A percentile compares a stretch with the other conserved stretches of the same genome.
These are phyloP conservation scores for Vanrija sp. DNA, from an alignment of 1,284 basidiomycete species.

Conservation along the genomic window DNA sequence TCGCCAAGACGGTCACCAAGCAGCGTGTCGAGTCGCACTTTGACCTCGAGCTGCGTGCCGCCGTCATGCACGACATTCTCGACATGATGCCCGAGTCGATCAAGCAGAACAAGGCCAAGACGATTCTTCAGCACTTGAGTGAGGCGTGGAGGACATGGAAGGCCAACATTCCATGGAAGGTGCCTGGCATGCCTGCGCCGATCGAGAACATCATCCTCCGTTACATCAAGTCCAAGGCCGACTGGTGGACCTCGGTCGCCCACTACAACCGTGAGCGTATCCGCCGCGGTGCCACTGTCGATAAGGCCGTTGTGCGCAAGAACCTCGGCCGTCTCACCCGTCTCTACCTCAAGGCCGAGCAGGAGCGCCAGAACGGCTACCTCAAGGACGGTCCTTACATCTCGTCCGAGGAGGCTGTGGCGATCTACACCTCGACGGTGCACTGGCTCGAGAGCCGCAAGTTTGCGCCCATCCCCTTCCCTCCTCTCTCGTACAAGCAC, in stretches of 20 bases:
- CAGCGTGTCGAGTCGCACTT: constrained; percentile 99
- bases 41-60: constrained; percentile 93
- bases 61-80: constrained; percentile 99
- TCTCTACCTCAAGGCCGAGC: constrained; percentile 94
- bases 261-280: constrained; percentile 58
- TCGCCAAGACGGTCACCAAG: constrained; percentile 95
- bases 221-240: constrained; percentile 99
- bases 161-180: constrained; percentile 74
- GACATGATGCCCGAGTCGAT: constrained; percentile 97
- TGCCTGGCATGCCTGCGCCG: constrained; percentile 62
- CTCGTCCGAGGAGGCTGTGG: constrained; percentile 93
- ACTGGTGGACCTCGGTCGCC: constrained; percentile 95
- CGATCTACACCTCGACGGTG: constrained; percentile 93
- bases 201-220: constrained; percentile 99
- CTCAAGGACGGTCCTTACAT: constrained; percentile 97
- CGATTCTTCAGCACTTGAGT: constrained; percentile 93
- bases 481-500: constrained; percentile 95
- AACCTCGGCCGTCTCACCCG: constrained; percentile 55
- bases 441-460: constrained; percentile 97
- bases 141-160: constrained; percentile 75
- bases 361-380: constrained; percentile 94
- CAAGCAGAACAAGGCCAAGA: constrained; percentile 82
- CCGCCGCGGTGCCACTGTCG: constrained; percentile 85
- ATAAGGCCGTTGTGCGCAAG: constrained; percentile 79
- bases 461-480: constrained; percentile 93